Evolutionary conservation across 495 filamentous ascomycete species (phyloP).

Genomic region (Lasiosphaeriaceae sp.): DNA sequence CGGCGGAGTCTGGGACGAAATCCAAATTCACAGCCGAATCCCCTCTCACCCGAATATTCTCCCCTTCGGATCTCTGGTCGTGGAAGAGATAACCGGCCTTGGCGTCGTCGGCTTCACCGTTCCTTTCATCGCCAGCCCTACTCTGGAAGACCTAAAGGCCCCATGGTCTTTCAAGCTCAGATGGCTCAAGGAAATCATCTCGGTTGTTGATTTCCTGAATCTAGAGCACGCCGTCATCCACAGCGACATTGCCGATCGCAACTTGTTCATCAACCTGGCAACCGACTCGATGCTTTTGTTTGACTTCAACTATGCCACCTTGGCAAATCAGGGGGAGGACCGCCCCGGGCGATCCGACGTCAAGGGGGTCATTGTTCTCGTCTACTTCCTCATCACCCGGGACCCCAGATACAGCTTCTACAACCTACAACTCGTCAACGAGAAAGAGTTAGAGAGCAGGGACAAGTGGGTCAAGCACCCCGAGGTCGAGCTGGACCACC

Average conservation of each 20-base stretch:
- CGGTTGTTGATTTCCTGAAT: not conserved
- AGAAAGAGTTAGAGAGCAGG: too few species aligned
- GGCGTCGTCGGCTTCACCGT: constrained; percentile 6
- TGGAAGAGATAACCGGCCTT: constrained; percentile 5
- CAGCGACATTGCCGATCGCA: not conserved
- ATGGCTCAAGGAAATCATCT: not conserved
- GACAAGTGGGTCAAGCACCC: too few species aligned
- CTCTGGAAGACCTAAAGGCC: not conserved
- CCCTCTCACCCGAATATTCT: constrained; percentile 2
- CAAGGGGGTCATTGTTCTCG: too few species aligned
- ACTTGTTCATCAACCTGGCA: constrained; percentile 1
- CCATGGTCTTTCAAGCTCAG: constrained; percentile 4
- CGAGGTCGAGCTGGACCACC: too few species aligned
- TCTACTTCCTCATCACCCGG: too few species aligned
- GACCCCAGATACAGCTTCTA: too few species aligned
- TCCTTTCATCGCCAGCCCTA: not conserved
- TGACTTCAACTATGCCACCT: not conserved
- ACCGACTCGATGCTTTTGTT: not conserved
- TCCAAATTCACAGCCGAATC: not conserved
- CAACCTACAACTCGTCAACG: too few species aligned
- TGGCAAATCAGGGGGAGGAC: too few species aligned
- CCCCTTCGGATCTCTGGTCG: not conserved
- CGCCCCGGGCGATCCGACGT: too few species aligned
- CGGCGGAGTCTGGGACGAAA: not conserved
- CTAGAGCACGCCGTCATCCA: not conserved